A percentile compares a stretch with the other conserved stretches of the same genome.
phyloP scores from a whole-genome alignment of 176 grass and related monocot species.

The Olyra latifolia region DNA sequence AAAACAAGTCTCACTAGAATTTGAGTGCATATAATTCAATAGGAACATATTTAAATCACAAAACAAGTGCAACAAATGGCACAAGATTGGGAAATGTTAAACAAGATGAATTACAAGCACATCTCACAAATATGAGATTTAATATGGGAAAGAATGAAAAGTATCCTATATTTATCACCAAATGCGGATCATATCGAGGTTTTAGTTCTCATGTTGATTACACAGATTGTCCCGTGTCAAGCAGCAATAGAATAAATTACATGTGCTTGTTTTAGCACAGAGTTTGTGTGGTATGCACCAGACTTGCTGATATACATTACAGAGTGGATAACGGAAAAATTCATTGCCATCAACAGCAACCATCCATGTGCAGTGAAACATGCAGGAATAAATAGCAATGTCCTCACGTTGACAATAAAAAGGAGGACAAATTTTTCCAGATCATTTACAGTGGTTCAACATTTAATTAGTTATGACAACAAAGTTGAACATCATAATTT shows the following conservation, averaged over 20 bases:
- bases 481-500: constrained; percentile 8
- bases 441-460: not conserved
- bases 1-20: not conserved
- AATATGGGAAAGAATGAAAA: not conserved
- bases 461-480: not conserved
- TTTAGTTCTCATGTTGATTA: not conserved
- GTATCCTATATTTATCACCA: not conserved
- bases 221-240: not conserved
- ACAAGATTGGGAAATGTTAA: not conserved
- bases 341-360: not conserved
- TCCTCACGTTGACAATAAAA: not conserved
- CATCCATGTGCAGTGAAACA: not conserved
- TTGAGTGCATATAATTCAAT: not conserved
- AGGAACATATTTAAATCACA: not conserved
- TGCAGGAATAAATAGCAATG: not conserved
- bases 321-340: not conserved
- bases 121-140: too few species aligned
- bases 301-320: not conserved
- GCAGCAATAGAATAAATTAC: not conserved
- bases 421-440: not conserved
- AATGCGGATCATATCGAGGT: not conserved
- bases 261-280: not conserved
- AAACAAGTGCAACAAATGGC: not conserved
- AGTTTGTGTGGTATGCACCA: not conserved
- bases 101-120: not conserved